Evolutionary conservation across 2,329 filamentous ascomycete genomes (phyloP).

Genomic region (Thelonectria discophora): DNA sequence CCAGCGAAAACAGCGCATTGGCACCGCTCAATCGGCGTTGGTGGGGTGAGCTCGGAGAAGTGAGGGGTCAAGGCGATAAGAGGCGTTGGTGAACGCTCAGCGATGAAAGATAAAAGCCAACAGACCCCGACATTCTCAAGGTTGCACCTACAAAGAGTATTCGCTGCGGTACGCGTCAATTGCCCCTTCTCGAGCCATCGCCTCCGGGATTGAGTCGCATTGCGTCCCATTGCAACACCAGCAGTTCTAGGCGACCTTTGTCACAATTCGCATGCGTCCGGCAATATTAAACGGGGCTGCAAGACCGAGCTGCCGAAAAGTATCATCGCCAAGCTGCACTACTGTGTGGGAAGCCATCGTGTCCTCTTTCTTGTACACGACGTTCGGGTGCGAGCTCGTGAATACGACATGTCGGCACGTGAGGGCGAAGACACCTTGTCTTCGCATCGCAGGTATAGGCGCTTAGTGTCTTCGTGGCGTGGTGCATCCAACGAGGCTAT

Average conservation of each 20-base stretch:
- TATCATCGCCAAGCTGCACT: too few relatives aligned
- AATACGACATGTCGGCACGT: too few relatives aligned
- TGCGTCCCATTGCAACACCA: background rate
- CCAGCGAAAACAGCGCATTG: slow-evolving; percentile 10
- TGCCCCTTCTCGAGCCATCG: background rate
- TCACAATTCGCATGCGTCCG: background rate
- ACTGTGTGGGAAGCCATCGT: too few relatives aligned
- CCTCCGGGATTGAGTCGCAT: background rate
- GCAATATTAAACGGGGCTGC: slow-evolving; percentile 1
- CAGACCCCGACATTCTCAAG: background rate
- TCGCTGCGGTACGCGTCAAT: too few relatives aligned
- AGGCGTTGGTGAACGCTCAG: background rate
- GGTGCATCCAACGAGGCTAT: too few relatives aligned
- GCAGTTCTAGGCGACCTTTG: slow-evolving; percentile 2
- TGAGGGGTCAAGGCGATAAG: slow-evolving; percentile 12
- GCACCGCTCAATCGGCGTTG: background rate
- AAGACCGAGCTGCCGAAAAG: too few relatives aligned
- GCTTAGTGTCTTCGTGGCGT: too few relatives aligned
- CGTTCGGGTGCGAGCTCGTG: too few relatives aligned
- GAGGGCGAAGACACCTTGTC: too few relatives aligned
- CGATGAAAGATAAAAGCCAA: slow-evolving; percentile 12
- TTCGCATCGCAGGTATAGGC: too few relatives aligned
- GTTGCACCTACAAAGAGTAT: background rate
- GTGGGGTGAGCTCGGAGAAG: slow-evolving; percentile 1
- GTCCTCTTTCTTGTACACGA: too few relatives aligned